Conservation (phyloP, 805 yeast species). For the Monosporozyma aerobia region DNA sequence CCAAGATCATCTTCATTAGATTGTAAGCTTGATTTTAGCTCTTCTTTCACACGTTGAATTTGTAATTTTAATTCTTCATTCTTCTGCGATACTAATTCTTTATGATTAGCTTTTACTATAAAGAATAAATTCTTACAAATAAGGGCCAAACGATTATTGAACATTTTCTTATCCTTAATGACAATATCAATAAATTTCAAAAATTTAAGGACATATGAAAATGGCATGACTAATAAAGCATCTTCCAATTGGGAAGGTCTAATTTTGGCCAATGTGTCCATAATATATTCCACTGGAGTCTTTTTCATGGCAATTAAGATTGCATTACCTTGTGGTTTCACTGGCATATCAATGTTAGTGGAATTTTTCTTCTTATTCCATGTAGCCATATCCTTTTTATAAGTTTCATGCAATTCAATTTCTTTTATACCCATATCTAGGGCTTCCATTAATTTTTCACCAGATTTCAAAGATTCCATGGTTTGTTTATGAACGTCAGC, state of each 20-base stretch:
- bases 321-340: conserved; percentile 56
- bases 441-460: conserved; percentile 88
- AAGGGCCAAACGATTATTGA: conserved; percentile 46
- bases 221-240: conserved; percentile 83
- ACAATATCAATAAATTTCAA: conserved; percentile 68
- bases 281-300: conserved; percentile 68
- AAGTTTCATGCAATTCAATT: conserved; percentile 45
- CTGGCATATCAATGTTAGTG: conserved; percentile 37
- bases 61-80: conserved; percentile 56
- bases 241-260: conserved; percentile 84
- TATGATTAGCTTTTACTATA: conserved; percentile 61
- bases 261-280: conserved; percentile 61
- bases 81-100: conserved; percentile 65
- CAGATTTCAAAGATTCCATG: conserved; percentile 84
- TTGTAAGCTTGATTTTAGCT: conserved; percentile 49
- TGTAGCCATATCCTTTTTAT: conserved; percentile 34
- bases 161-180: conserved; percentile 43
- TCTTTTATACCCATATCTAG: conserved; percentile 74
- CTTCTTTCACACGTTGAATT: conserved; percentile 51
- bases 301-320: conserved; percentile 65
- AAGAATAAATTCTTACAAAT: conserved; percentile 73
- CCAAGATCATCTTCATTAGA: conserved; percentile 57
- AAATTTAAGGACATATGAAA: conserved; percentile 66
- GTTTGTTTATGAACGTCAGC: conserved; percentile 73
- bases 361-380: conserved; percentile 36